Base-by-base conservation (phyloP, 345 rosid genomes). In the Eutrema japonicum region DNA sequence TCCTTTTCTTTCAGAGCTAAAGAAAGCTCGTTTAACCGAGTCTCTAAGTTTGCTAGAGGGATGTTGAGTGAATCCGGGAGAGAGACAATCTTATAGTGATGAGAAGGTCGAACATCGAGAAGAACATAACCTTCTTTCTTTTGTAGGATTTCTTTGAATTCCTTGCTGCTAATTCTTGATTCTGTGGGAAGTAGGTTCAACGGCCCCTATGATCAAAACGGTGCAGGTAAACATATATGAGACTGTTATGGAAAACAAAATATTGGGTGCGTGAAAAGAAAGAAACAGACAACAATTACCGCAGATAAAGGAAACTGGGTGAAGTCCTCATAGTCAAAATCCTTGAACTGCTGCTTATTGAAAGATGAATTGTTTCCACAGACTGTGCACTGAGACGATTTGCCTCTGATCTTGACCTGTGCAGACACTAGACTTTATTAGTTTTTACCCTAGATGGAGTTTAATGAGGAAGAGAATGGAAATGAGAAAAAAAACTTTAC, bases 311-410 rank as follows among this genome's bases (percentile, higher is more conserved):
- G 96, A 64, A 91, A 83, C 35, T 87, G 93, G 30, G 96, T 92
- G 81, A 94, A 95, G 43, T 83, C 86, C 85, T 87, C 99, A 30
- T 95, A 95, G 69, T 95, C 96, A 61, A 95, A 92, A 49, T 81
- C 80, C 72, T 67, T 86, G 68, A 95, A 95, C 45, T 78, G 77
- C 73, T 85, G 80, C 71, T 69, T 77, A 51, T 73, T 64, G 74
- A 95, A 85, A 61, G 82, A 51, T 40, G 90, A 30, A 77, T 81
- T 79, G 71, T 90, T 96, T 71, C 99, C 88, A 75, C 96, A 88
- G 58, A 75, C 96, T 80, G 81, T 86, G 55, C 98, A 92, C 11
- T 85, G 87, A n/a, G 78, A 27, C 68, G 89, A 86, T 64, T 87
- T 85, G 71, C 91, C 82, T 81, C 99, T 85, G 50, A 95, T 86